Evolutionary conservation across 2,329 filamentous ascomycete species (phyloP).

Genomic region (Fusarium staphyleae): DNA sequence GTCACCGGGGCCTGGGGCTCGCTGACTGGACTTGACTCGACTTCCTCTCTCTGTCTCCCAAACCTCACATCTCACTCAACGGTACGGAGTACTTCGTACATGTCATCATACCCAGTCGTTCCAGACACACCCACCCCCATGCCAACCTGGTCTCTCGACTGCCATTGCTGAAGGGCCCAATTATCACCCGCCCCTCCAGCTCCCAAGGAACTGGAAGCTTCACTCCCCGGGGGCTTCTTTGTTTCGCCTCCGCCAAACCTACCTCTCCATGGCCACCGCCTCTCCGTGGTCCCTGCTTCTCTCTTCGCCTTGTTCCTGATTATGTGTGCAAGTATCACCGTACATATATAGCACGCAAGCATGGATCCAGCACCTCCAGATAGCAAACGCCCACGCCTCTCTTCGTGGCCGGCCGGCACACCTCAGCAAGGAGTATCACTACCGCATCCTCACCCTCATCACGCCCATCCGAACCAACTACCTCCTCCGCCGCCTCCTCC

Average conservation of each 20-base stretch:
- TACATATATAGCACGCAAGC: slow-evolving; percentile 53
- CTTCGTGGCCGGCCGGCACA: slow-evolving; percentile 57
- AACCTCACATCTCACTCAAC: slow-evolving; percentile 30
- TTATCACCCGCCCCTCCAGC: slow-evolving; percentile 41
- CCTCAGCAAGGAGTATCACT: slow-evolving; percentile 57
- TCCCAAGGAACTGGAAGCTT: slow-evolving; percentile 43
- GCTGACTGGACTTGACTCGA: slow-evolving; percentile 31
- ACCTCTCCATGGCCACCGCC: slow-evolving; percentile 45
- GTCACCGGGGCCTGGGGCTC: slow-evolving; percentile 37
- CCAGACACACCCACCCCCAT: slow-evolving; percentile 45
- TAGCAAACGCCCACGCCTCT: slow-evolving; percentile 65
- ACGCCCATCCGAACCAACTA: slow-evolving; percentile 39
- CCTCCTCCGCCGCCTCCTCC: slow-evolving; percentile 43
- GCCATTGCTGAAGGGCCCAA: slow-evolving; percentile 43
- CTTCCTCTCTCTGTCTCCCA: slow-evolving; percentile 32
- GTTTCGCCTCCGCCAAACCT: slow-evolving; percentile 42
- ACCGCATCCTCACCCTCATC: slow-evolving; percentile 47
- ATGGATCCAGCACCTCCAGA: slow-evolving; percentile 68
- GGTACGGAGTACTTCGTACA: slow-evolving; percentile 41
- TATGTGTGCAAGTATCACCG: slow-evolving; percentile 47
- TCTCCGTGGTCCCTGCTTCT: slow-evolving; percentile 50
- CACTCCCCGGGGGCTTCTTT: slow-evolving; percentile 39
- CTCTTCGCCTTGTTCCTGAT: slow-evolving; percentile 47
- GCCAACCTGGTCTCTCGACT: slow-evolving; percentile 40
- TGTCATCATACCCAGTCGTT: slow-evolving; percentile 43